Base-by-base conservation (phyloP, 306 rosid species). In the Luffa acutangula region DNA sequence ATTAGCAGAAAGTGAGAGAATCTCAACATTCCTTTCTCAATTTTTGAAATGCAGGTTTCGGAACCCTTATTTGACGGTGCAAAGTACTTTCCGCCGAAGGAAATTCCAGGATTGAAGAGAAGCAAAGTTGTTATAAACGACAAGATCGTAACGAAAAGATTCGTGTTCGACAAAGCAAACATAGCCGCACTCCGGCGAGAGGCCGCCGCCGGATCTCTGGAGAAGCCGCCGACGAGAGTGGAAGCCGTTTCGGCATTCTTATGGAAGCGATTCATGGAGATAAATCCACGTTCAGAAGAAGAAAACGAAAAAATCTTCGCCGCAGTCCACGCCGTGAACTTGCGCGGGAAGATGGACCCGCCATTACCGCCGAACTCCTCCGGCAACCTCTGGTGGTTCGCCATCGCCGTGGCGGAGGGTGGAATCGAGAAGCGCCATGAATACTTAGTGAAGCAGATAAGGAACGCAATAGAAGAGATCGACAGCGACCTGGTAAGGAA, bases 241-340 rank as follows among this genome's bases (percentile, higher is more conserved):
- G 87, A 83, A 41, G 89, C 89, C 8, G 36, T 86, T 4, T 86
- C 89, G 0, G 66, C 83, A 12, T 83, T 86, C 74, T 59, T 86
- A 59, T 83, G 82, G 79, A 20, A 58, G 17, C 88, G 88, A 9
- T 75, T 80, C 67, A 36, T 75, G 12, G 81, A 59, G 7, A 45
- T 54, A 4, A 58, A 80, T n/a, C 77, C n/a, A 52, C 6, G 59
- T 3, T 65, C 72, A 56, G 71, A 15, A 14, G 20, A 52, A 15
- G 20, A 52, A 52, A 52, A 10, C 11, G 9, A 49, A 20, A 7
- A 17, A 46, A 39, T 25, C 10, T 80, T 45, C 75, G 21, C 82
- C 1, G 25, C 84, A 6, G 46, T 83, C 0, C 82, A 79, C 2
- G 78, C 87, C 0, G 84, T 82, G 42, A 82, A 86, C 75, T 33